Percentiles rank a stretch among this genome's conserved stretches.
Evolutionary conservation across 2,329 filamentous ascomycete species (phyloP).

Genomic region (Penicillium psychrosexuale): DNA sequence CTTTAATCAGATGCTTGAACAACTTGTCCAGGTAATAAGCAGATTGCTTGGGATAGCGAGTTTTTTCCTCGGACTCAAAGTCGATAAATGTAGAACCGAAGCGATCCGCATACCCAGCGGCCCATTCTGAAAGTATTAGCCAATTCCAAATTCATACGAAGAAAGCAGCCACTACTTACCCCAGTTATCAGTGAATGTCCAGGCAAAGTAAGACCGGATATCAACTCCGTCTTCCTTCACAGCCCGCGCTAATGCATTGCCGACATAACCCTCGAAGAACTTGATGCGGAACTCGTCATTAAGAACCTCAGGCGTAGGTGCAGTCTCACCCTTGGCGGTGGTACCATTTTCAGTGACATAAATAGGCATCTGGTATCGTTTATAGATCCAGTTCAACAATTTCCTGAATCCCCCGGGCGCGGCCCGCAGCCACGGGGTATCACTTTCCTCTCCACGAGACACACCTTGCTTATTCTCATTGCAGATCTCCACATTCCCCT

Average conservation of each 20-base stretch:
- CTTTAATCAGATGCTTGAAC: conserved; percentile 61
- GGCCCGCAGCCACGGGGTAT: conserved; percentile 73
- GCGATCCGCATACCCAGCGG: conserved; percentile 75
- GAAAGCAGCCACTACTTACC: conserved; percentile 45
- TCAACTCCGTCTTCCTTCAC: conserved; percentile 65
- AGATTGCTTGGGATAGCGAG: conserved; percentile 71
- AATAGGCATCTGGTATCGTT: conserved; percentile 70
- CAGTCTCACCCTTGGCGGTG: conserved; percentile 72
- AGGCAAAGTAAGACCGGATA: conserved; percentile 73
- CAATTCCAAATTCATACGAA: neutral
- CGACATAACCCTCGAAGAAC: conserved; percentile 72
- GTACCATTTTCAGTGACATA: conserved; percentile 84
- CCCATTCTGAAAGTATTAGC: conserved; percentile 57
- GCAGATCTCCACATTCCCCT: conserved; percentile 68
- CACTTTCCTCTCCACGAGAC: conserved; percentile 71
- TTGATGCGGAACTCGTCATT: conserved; percentile 72
- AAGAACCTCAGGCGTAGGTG: conserved; percentile 64
- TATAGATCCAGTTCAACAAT: conserved; percentile 67
- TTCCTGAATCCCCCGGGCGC: conserved; percentile 70
- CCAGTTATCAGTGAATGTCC: conserved; percentile 68
- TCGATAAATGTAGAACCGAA: conserved; percentile 78
- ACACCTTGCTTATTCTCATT: conserved; percentile 66
- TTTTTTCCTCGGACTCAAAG: conserved; percentile 69
- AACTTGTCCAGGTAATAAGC: conserved; percentile 65
- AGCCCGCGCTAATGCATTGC: conserved; percentile 60